Conservation (phyloP, 345 rosid species). For the Erodium maritimum region DNA sequence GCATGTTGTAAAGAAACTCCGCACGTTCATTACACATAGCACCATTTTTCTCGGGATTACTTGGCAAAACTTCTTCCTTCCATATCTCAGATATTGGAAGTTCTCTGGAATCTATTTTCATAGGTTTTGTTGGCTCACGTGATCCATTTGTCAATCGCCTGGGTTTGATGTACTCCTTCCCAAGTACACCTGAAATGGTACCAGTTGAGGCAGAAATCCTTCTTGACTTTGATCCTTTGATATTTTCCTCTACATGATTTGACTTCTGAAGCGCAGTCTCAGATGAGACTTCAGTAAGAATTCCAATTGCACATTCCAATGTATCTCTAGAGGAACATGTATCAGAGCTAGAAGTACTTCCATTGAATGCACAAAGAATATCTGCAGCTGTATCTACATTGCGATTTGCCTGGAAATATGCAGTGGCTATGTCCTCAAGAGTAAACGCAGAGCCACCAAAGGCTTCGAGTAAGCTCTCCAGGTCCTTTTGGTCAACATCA, state of each 20-base stretch:
- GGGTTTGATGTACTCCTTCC: constrained; percentile 27
- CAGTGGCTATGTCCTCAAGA: constrained; percentile 36
- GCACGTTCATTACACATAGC: constrained; percentile 22
- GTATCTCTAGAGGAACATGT: constrained; percentile 1
- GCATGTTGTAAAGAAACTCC: constrained; percentile 42
- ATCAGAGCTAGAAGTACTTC: constrained; percentile 1
- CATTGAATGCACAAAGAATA: constrained; percentile 29
- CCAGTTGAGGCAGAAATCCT: constrained; percentile 29
- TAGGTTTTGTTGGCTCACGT: constrained; percentile 28
- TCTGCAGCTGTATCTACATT: constrained; percentile 27
- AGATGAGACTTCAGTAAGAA: constrained; percentile 1
- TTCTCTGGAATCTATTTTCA: constrained; percentile 31
- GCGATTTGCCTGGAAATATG: constrained; percentile 25
- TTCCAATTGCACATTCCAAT: constrained; percentile 4
- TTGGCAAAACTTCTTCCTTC: constrained; percentile 14
- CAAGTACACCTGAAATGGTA: constrained; percentile 31
- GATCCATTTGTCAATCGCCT: constrained; percentile 17
- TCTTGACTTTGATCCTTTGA: constrained; percentile 17
- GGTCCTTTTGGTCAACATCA: constrained; percentile 21
- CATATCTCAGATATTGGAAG: constrained; percentile 33
- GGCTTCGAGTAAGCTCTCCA: constrained; percentile 29
- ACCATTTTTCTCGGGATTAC: constrained; percentile 6
- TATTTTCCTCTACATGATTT: constrained; percentile 12
- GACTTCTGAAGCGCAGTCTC: constrained; percentile 10
- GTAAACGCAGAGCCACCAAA: constrained; percentile 40